Conservation (phyloP, 2,329 filamentous ascomycete species). For the Drechslerella dactyloides region DNA sequence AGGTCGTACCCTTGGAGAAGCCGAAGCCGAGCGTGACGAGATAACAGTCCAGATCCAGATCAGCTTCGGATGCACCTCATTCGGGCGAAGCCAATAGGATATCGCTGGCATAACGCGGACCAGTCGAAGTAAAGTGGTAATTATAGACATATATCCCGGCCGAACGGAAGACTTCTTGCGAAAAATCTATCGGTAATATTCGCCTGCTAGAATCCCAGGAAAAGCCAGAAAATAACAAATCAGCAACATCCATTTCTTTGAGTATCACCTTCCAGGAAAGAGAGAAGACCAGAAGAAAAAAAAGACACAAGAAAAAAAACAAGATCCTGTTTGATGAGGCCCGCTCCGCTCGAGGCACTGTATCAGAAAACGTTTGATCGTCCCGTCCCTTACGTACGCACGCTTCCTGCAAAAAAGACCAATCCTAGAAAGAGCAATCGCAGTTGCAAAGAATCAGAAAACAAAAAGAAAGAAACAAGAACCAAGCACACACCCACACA, state of each 20-base stretch:
- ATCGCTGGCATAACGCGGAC: not conserved
- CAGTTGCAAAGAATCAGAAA: too few species aligned
- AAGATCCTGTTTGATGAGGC: conserved; percentile 50
- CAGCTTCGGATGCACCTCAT: not conserved
- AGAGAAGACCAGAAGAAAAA: not conserved
- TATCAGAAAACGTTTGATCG: conserved; percentile 42
- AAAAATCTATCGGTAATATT: conserved; percentile 39
- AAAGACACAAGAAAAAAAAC: conserved; percentile 10
- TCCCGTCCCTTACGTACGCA: conserved; percentile 38
- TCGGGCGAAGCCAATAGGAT: not conserved
- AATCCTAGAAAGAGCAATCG: too few species aligned
- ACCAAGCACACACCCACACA: conserved; percentile 16
- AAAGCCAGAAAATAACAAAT: conserved; percentile 2
- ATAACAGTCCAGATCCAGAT: not conserved
- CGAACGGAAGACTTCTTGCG: conserved; percentile 16
- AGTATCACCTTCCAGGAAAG: conserved; percentile 42
- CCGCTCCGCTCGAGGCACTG: conserved; percentile 51
- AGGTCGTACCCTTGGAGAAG: conserved; percentile 56
- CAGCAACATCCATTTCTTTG: conserved; percentile 49
- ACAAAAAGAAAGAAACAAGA: not conserved
- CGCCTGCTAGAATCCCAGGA: conserved; percentile 37
- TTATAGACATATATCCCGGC: conserved; percentile 39
- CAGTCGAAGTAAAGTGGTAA: conserved; percentile 28
- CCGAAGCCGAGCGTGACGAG: conserved; percentile 6
- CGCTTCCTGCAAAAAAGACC: conserved; percentile 22